Evolutionary conservation across 495 filamentous ascomycete species (phyloP).

Genomic region (Platismatia glauca): DNA sequence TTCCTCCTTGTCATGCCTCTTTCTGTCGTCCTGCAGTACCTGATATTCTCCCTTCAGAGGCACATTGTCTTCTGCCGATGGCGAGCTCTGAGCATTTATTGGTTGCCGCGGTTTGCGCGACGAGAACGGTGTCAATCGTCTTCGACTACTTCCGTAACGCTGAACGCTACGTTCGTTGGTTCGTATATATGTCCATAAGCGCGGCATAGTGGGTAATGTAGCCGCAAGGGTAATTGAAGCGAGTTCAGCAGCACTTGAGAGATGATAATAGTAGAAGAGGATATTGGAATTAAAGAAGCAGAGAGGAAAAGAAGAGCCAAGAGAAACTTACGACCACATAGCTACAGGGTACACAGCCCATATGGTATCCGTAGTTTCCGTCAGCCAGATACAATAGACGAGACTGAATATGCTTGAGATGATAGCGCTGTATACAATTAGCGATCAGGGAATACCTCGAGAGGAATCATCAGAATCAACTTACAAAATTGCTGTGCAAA

Average conservation of each 20-base stretch:
- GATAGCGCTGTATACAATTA: neutral
- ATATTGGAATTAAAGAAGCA: neutral
- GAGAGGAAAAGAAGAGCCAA: neutral
- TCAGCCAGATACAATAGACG: neutral
- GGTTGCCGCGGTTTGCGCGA: conserved; percentile 1
- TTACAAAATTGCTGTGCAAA: neutral
- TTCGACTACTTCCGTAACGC: neutral
- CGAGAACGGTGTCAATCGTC: neutral
- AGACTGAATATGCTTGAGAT: conserved; percentile 6
- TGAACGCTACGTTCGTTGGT: conserved; percentile 2
- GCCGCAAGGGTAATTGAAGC: conserved; percentile 4
- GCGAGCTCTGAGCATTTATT: neutral
- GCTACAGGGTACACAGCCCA: conserved; percentile 8
- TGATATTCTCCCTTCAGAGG: conserved; percentile 4
- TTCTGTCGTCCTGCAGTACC: neutral
- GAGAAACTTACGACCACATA: conserved; percentile 5
- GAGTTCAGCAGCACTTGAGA: conserved; percentile 8
- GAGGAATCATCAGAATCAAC: neutral
- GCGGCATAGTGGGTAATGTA: conserved; percentile 8
- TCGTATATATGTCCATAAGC: conserved; percentile 1
- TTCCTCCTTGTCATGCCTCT: neutral
- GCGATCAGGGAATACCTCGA: neutral
- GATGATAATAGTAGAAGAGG: neutral
- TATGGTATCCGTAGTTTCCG: neutral
- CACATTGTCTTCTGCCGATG: neutral